A percentile compares a stretch with the other conserved stretches of the same genome.
Conservation (phyloP, 83 land plant genomes). For the Thuja plicata region DNA sequence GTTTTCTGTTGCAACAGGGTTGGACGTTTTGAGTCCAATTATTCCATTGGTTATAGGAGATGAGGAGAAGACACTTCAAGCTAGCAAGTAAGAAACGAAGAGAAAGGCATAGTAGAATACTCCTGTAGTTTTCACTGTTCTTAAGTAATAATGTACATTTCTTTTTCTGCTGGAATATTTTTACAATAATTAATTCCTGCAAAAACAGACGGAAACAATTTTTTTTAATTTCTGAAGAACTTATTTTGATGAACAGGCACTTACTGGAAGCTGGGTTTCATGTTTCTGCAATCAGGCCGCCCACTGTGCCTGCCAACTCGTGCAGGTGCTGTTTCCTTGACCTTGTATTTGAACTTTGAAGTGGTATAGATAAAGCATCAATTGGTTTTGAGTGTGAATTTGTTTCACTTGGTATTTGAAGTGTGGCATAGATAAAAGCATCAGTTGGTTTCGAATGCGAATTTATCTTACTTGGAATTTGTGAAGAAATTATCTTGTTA, state of each 20-base stretch:
- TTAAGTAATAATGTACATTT: background rate
- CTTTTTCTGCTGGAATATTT: background rate
- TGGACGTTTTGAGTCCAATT: constrained; percentile 73
- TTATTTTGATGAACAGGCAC: constrained; percentile 41
- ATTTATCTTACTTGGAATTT: background rate
- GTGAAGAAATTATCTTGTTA: background rate
- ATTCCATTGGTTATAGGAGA: constrained; percentile 82
- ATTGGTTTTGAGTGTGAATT: background rate
- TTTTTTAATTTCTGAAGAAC: background rate
- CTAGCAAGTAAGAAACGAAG: constrained; percentile 75
- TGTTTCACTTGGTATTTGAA: background rate
- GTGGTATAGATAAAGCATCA: background rate
- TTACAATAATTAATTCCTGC: background rate
- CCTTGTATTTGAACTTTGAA: background rate
- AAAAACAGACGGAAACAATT: background rate
- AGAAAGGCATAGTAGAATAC: background rate
- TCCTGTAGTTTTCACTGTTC: background rate
- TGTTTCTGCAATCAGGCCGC: constrained; percentile 93
- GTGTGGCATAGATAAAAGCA: background rate
- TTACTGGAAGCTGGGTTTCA: constrained; percentile 87
- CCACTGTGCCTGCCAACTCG: constrained; percentile 86
- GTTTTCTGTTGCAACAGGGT: constrained; percentile 53
- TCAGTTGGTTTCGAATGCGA: background rate
- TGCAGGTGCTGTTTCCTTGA: constrained; percentile 62
- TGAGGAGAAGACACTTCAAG: constrained; percentile 76